phyloP scores from a whole-genome alignment of 495 filamentous ascomycete genomes.

The Pyronema omphalodes region DNA sequence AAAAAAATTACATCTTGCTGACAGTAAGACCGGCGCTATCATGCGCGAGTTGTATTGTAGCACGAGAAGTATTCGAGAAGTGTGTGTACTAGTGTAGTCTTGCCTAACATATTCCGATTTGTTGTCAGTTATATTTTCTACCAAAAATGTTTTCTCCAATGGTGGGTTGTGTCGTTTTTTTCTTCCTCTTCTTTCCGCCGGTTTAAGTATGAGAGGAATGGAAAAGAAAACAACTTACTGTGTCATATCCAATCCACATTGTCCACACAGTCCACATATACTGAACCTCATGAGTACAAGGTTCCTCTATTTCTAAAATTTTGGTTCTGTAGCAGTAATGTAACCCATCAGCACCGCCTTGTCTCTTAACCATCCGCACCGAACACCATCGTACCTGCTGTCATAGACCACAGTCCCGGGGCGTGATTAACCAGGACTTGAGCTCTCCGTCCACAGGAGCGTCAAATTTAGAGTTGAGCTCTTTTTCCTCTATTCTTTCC shows the following conservation, averaged over 20 bases:
- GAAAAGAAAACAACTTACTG: conserved; percentile 30
- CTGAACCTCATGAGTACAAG: conserved; percentile 78
- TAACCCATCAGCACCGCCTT: neutral
- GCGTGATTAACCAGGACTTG: conserved; percentile 51
- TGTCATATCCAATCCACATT: conserved; percentile 97
- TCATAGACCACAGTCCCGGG: conserved; percentile 49
- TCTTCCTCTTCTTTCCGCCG: neutral
- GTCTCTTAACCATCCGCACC: too few species aligned
- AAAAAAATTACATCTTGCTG: conserved; percentile 27
- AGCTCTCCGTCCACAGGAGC: conserved; percentile 65
- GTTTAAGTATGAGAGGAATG: neutral
- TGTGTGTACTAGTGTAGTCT: conserved; percentile 24
- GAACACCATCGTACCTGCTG: conserved; percentile 24
- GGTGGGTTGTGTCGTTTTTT: neutral
- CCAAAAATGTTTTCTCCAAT: neutral
- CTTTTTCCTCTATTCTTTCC: conserved; percentile 46
- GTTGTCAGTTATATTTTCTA: conserved; percentile 28
- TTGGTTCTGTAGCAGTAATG: conserved; percentile 27
- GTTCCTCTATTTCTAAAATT: conserved; percentile 70
- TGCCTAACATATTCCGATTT: conserved; percentile 22
- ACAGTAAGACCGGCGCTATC: conserved; percentile 61
- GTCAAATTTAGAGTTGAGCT: conserved; percentile 58
- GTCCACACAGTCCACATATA: conserved; percentile 73
- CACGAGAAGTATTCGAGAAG: conserved; percentile 46
- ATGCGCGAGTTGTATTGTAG: conserved; percentile 82